Conservation (phyloP, 371 early-diverging fungal genomes). For the Apophysomyces trapeziformis region DNA sequence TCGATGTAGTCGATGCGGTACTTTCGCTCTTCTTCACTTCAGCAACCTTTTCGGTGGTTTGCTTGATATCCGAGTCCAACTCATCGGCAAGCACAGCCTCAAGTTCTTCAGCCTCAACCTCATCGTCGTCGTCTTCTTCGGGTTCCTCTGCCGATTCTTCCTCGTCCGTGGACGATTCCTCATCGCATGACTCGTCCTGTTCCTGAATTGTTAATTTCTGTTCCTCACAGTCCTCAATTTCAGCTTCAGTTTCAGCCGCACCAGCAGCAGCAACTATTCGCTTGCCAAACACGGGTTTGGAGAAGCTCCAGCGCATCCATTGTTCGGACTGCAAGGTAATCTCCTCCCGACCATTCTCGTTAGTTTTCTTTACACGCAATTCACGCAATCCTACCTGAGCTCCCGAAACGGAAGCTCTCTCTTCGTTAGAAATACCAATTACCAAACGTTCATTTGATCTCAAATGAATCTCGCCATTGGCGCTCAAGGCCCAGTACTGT, state of each 20-base stretch:
- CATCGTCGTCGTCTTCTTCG: too few species aligned
- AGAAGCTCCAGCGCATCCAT: slow-evolving; percentile 51
- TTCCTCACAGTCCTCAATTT: slow-evolving; percentile 38
- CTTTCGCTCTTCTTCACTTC: slow-evolving; percentile 5
- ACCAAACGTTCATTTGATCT: slow-evolving; percentile 40
- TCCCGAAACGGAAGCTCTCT: slow-evolving; percentile 36
- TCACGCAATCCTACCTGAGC: slow-evolving; percentile 42
- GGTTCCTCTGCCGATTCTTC: slow-evolving; percentile 17
- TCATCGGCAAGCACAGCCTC: background rate
- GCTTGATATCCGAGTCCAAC: background rate
- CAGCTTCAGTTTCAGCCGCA: slow-evolving; percentile 7
- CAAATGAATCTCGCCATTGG: slow-evolving; percentile 46
- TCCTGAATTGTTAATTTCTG: slow-evolving; percentile 29
- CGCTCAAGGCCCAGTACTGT: slow-evolving; percentile 49
- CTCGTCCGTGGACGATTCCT: slow-evolving; percentile 28
- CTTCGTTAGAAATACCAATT: slow-evolving; percentile 33
- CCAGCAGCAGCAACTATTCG: slow-evolving; percentile 12
- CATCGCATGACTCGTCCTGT: slow-evolving; percentile 34
- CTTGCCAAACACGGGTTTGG: slow-evolving; percentile 46
- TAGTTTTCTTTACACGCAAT: slow-evolving; percentile 27
- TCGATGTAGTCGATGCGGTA: background rate
- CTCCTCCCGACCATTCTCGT: slow-evolving; percentile 29
- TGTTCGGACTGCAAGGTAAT: slow-evolving; percentile 33
- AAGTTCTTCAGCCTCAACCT: slow-evolving; percentile 31
- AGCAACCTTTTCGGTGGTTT: background rate